Conservation (phyloP, 306 rosid species). For the Corylus heterophylla region DNA sequence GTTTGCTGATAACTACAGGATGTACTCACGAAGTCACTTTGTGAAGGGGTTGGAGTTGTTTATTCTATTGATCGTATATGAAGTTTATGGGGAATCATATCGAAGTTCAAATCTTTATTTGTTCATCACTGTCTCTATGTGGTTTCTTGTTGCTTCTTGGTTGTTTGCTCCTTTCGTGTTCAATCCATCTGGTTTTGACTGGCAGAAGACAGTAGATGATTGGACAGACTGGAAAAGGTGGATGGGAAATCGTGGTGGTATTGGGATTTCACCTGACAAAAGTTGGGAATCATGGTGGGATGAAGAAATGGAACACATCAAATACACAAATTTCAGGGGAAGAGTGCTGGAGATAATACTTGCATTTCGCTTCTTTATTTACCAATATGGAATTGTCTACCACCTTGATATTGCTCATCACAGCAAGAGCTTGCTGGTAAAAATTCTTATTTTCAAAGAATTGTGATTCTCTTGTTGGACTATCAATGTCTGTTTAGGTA, state of each 20-base stretch:
- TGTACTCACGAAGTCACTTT: slow-evolving; percentile 92
- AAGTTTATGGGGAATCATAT: slow-evolving; percentile 67
- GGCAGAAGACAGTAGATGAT: slow-evolving; percentile 99
- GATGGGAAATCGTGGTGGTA: slow-evolving; percentile 99
- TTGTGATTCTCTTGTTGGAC: slow-evolving; percentile 20
- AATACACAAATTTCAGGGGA: slow-evolving; percentile 71
- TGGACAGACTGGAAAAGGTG: slow-evolving; percentile 98
- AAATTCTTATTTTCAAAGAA: slow-evolving; percentile 16
- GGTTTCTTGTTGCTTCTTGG: slow-evolving; percentile 94
- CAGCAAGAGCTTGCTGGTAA: slow-evolving; percentile 70
- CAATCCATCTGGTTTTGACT: slow-evolving; percentile 93
- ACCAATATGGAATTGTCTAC: slow-evolving; percentile 91
- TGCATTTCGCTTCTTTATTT: slow-evolving; percentile 79
- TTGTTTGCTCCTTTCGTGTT: slow-evolving; percentile 92
- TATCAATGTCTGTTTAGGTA: slow-evolving; percentile 12
- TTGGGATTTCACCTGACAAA: slow-evolving; percentile 76
- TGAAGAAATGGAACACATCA: slow-evolving; percentile 87
- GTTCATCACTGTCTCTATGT: slow-evolving; percentile 85
- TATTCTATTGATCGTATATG: slow-evolving; percentile 61
- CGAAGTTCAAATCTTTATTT: slow-evolving; percentile 65
- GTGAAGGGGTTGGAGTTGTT: slow-evolving; percentile 92
- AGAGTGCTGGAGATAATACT: slow-evolving; percentile 78
- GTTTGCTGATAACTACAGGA: slow-evolving; percentile 88
- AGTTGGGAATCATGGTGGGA: slow-evolving; percentile 99
- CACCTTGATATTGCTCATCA: slow-evolving; percentile 81